Percentiles rank a stretch among this genome's conserved stretches.
phyloP scores from a whole-genome alignment of 2,329 filamentous ascomycete species.

The Polychaeton citri region DNA sequence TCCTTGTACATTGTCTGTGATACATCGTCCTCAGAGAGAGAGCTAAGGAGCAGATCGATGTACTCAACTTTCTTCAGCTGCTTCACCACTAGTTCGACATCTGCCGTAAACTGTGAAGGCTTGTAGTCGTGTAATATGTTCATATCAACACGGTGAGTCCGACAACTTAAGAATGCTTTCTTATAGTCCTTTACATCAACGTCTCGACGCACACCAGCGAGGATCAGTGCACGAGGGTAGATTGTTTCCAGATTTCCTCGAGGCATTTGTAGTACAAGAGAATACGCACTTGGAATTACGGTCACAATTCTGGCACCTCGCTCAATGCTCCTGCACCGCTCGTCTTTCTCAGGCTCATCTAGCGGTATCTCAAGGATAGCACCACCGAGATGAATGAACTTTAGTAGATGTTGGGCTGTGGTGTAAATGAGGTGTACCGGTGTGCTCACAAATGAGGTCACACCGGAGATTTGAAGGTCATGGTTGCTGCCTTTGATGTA shows the following conservation, averaged over 20 bases:
- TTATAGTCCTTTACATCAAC: conserved; percentile 73
- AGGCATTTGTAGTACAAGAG: conserved; percentile 84
- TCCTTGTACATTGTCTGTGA: conserved; percentile 88
- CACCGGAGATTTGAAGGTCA: conserved; percentile 64
- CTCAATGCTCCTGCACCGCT: conserved; percentile 84
- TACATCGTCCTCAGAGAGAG: conserved; percentile 63
- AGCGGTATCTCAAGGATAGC: conserved; percentile 65
- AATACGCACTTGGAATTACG: conserved; percentile 77
- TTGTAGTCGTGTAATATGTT: conserved; percentile 92
- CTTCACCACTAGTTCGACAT: conserved; percentile 63
- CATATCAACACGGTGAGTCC: conserved; percentile 91
- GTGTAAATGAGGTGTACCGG: conserved; percentile 78
- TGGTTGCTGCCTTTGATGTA: conserved; percentile 37
- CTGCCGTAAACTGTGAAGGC: conserved; percentile 71
- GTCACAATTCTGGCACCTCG: conserved; percentile 77
- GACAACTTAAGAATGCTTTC: conserved; percentile 73
- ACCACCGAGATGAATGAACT: conserved; percentile 70
- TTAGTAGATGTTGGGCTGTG: conserved; percentile 81
- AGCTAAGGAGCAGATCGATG: conserved; percentile 69
- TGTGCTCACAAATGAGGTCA: conserved; percentile 80
- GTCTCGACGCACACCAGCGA: conserved; percentile 72
- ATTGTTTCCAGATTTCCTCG: conserved; percentile 92
- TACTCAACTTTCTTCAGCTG: conserved; percentile 71
- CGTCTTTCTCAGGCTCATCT: conserved; percentile 84
- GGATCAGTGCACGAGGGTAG: conserved; percentile 79